phyloP scores from a whole-genome alignment of 2,329 filamentous ascomycete species.

The Pseudogymnoascus sp. region DNA sequence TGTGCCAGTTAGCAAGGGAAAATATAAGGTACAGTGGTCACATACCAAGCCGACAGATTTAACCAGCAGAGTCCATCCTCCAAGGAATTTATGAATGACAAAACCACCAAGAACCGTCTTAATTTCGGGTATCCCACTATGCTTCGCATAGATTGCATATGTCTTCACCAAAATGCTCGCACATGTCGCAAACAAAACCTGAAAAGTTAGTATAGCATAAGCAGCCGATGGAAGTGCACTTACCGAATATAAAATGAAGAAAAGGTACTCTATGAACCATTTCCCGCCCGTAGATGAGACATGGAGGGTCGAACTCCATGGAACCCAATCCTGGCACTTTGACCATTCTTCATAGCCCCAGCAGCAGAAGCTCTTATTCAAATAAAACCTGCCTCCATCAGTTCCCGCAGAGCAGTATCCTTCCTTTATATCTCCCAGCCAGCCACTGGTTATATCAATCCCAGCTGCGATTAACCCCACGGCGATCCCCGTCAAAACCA shows the following conservation, averaged over 20 bases:
- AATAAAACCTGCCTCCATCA: constrained; percentile 79
- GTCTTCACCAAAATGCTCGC: constrained; percentile 74
- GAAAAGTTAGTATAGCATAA: neutral
- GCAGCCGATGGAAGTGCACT: constrained; percentile 26
- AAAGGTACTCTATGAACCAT: constrained; percentile 79
- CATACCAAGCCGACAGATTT: constrained; percentile 81
- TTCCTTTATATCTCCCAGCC: constrained; percentile 85
- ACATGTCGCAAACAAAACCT: constrained; percentile 68
- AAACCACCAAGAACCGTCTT: constrained; percentile 94
- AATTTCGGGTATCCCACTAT: constrained; percentile 95
- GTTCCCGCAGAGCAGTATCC: constrained; percentile 72
- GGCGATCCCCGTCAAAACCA: constrained; percentile 76
- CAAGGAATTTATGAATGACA: constrained; percentile 79
- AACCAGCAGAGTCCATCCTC: constrained; percentile 77
- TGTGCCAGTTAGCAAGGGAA: constrained; percentile 32
- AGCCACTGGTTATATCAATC: constrained; percentile 86
- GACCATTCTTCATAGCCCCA: constrained; percentile 78
- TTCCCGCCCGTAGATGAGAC: constrained; percentile 56
- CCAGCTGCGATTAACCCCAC: constrained; percentile 77
- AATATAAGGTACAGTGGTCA: constrained; percentile 9
- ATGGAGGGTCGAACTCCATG: constrained; percentile 71
- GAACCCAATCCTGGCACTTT: constrained; percentile 78
- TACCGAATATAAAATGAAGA: constrained; percentile 80
- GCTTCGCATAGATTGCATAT: constrained; percentile 81
- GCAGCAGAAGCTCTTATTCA: constrained; percentile 89